Conservation (phyloP, 805 yeast species). For the Zygotorulaspora sp. region DNA sequence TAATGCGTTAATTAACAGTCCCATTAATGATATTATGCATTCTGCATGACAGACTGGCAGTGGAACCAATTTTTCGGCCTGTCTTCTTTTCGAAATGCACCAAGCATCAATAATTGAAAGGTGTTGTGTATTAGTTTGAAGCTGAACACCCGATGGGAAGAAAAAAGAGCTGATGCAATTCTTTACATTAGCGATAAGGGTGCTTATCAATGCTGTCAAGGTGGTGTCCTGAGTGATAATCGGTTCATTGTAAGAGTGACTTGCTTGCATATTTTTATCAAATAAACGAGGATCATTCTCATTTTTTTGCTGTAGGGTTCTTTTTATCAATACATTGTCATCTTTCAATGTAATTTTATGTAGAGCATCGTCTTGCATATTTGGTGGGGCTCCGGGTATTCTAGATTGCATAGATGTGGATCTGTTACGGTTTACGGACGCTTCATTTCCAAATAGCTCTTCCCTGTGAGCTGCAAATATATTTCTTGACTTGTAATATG, state of each 20-base stretch:
- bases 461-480: slow-evolving; percentile 12
- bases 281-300: slow-evolving; percentile 6
- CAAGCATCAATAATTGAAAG: slow-evolving; percentile 29
- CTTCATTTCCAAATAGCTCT: slow-evolving; percentile 37
- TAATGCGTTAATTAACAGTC: slow-evolving; percentile 48
- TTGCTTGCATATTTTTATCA: slow-evolving; percentile 5
- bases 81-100: slow-evolving; percentile 39
- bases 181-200: slow-evolving; percentile 12
- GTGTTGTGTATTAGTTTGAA: slow-evolving; percentile 13
- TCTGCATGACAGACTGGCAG: slow-evolving; percentile 64
- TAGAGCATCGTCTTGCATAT: slow-evolving; percentile 6
- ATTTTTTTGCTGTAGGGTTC: slow-evolving; percentile 8
- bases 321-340: slow-evolving; percentile 21
- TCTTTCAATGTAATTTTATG: slow-evolving; percentile 26
- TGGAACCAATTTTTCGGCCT: slow-evolving; percentile 57
- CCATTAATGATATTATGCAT: slow-evolving; percentile 53
- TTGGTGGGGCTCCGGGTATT: slow-evolving; percentile 20
- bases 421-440: slow-evolving; percentile 15
- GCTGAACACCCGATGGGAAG: slow-evolving; percentile 23
- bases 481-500: slow-evolving; percentile 8
- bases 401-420: slow-evolving; percentile 9
- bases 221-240: slow-evolving; percentile 29
- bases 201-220: slow-evolving; percentile 15
- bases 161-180: slow-evolving; percentile 19
- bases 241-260: slow-evolving; percentile 23